Percentiles rank a stretch among this genome's conserved stretches.
Evolutionary conservation across 1,284 basidiomycete species (phyloP).

Genomic region (Microbotryum saponariae): DNA sequence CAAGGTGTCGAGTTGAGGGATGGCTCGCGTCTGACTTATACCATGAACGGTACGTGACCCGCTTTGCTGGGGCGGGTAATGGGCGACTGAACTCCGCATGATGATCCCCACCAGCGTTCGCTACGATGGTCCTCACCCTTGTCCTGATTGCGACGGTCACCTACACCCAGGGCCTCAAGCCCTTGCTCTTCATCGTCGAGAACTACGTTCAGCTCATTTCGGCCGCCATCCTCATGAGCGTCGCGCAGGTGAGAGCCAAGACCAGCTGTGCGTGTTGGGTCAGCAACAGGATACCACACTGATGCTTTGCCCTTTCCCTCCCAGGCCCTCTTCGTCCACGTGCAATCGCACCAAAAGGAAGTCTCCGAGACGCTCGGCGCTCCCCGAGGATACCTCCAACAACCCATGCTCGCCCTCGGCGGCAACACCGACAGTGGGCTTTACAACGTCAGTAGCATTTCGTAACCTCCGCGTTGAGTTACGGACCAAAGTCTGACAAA

Average conservation of each 20-base stretch:
- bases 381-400: background rate
- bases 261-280: no score
- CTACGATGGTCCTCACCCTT: constrained; percentile 71
- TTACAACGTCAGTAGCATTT: constrained; percentile 65
- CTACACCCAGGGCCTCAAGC: constrained; percentile 60
- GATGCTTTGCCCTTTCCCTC: no score
- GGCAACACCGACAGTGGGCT: constrained; percentile 83
- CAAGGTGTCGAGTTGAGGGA: constrained; percentile 70
- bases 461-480: no score
- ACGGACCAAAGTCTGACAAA: no score
- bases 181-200: constrained; percentile 83
- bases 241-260: constrained; percentile 49
- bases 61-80: background rate
- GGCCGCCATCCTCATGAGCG: constrained; percentile 70
- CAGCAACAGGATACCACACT: no score
- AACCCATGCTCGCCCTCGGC: constrained; percentile 68
- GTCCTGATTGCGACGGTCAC: constrained; percentile 63
- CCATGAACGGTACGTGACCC: constrained; percentile 72
- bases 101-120: constrained; percentile 55
- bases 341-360: constrained; percentile 56
- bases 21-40: constrained; percentile 69
- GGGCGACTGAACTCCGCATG: no score
- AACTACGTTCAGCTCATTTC: constrained; percentile 86
- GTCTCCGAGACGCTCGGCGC: constrained; percentile 7
- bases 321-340: constrained; percentile 61